Conservation (phyloP, 257 asterid species). For the Perilla frutescens region DNA sequence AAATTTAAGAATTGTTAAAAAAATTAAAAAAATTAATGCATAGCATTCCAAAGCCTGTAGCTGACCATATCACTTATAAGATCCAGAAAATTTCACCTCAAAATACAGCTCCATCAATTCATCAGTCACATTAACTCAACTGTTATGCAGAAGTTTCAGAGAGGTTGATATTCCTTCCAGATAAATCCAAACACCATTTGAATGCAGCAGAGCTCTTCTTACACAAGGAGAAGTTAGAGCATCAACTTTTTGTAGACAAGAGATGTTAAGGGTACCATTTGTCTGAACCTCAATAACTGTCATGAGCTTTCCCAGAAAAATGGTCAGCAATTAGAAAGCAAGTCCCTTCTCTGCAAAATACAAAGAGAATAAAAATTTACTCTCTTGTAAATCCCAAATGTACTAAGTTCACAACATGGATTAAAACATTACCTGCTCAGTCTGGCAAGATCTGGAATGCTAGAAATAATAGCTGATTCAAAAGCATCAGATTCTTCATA, state of each 20-base stretch:
- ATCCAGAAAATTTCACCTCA: conserved; percentile 66
- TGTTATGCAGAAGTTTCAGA: conserved; percentile 60
- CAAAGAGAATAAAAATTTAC: conserved; percentile 28
- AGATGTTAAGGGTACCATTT: conserved; percentile 70
- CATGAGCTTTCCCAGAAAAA: conserved; percentile 61
- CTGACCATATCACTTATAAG: conserved; percentile 17
- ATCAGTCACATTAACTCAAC: conserved; percentile 73
- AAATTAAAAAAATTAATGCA: neutral
- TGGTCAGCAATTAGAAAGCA: conserved; percentile 67
- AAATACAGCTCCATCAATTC: conserved; percentile 86
- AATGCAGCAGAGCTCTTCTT: conserved; percentile 59
- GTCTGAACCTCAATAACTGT: conserved; percentile 81
- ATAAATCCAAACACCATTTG: conserved; percentile 62
- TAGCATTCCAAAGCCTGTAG: conserved; percentile 9
- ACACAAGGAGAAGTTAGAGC: conserved; percentile 45
- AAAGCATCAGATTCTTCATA: conserved; percentile 62
- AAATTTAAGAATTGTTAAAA: neutral
- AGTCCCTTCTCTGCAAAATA: conserved; percentile 73
- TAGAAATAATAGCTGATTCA: conserved; percentile 71
- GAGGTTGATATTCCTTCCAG: conserved; percentile 60
- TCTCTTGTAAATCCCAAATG: conserved; percentile 25
- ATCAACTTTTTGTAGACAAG: conserved; percentile 52
- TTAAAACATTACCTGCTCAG: conserved; percentile 69
- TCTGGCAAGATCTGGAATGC: conserved; percentile 71
- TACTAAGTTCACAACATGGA: conserved; percentile 16